Evolutionary conservation across 139 green algal species (phyloP).

Genomic region (Coccomyxa sp.): DNA sequence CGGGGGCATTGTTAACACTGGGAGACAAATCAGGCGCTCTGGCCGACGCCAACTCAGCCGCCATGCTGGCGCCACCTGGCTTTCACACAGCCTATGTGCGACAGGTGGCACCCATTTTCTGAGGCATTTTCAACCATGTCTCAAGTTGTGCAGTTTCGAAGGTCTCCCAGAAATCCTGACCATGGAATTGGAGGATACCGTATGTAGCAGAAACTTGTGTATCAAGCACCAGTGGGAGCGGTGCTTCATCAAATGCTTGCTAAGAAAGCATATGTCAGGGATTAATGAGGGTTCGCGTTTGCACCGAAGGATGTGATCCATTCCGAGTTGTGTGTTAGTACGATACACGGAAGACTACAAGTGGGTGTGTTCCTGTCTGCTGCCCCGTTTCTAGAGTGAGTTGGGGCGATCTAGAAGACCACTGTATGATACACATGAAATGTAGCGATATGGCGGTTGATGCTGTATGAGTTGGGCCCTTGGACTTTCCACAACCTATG

Average conservation of each 20-base stretch:
- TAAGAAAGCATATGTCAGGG: not conserved
- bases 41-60: conserved; percentile 36
- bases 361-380: too few species aligned
- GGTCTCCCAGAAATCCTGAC: not conserved
- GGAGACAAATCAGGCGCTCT: conserved; percentile 39
- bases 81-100: conserved; percentile 54
- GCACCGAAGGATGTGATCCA: too few species aligned
- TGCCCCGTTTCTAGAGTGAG: not conserved
- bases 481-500: not conserved
- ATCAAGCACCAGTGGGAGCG: too few species aligned
- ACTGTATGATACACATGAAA: not conserved
- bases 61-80: conserved; percentile 19
- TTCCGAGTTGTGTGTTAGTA: too few species aligned
- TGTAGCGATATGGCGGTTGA: too few species aligned
- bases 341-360: too few species aligned
- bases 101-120: conserved; percentile 22
- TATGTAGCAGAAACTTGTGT: not conserved
- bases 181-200: not conserved
- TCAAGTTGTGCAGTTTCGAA: not conserved
- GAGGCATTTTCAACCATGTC: not conserved
- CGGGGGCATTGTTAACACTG: conserved; percentile 24
- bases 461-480: too few species aligned
- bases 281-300: too few species aligned
- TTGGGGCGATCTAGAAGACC: not conserved
- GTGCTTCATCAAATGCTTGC: not conserved